Conservation (phyloP, 306 rosid species). For the Crotalaria pallida region DNA sequence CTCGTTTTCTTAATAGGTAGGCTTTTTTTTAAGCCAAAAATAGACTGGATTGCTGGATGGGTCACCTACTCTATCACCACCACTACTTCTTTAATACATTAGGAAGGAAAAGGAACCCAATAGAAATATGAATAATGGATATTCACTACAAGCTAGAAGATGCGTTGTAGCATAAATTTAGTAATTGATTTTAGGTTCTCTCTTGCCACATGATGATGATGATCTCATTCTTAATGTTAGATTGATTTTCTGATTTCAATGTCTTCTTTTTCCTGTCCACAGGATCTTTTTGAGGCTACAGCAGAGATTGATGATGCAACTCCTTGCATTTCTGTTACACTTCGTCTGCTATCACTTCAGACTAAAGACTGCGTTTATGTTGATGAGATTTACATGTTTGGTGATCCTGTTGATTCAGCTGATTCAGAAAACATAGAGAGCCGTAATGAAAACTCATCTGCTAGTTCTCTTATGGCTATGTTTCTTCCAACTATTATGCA, state of each 20-base stretch:
- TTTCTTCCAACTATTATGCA: constrained; percentile 76
- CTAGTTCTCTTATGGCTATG: constrained; percentile 78
- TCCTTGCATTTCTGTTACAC: constrained; percentile 75
- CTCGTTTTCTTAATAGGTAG: too few relatives aligned
- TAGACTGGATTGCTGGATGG: too few relatives aligned
- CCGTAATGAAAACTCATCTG: constrained; percentile 37
- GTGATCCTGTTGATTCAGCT: constrained; percentile 55
- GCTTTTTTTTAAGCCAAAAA: too few relatives aligned
- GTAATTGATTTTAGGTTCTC: not conserved
- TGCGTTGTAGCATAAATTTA: not conserved
- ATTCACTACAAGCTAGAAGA: not conserved
- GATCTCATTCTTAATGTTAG: not conserved
- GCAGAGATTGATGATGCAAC: constrained; percentile 66
- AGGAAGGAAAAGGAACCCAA: not conserved
- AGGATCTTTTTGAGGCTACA: constrained; percentile 88
- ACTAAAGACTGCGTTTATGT: constrained; percentile 51
- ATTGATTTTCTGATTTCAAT: constrained; percentile 18
- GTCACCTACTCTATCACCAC: too few relatives aligned
- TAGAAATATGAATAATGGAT: not conserved
- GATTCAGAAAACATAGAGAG: constrained; percentile 45
- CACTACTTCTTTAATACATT: not conserved
- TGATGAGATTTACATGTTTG: constrained; percentile 82
- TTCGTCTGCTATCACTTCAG: constrained; percentile 83
- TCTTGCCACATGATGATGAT: not conserved
- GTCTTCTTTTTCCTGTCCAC: constrained; percentile 16